phyloP scores from a whole-genome alignment of 2,329 filamentous ascomycete species.

The Aspergillus versicolor region DNA sequence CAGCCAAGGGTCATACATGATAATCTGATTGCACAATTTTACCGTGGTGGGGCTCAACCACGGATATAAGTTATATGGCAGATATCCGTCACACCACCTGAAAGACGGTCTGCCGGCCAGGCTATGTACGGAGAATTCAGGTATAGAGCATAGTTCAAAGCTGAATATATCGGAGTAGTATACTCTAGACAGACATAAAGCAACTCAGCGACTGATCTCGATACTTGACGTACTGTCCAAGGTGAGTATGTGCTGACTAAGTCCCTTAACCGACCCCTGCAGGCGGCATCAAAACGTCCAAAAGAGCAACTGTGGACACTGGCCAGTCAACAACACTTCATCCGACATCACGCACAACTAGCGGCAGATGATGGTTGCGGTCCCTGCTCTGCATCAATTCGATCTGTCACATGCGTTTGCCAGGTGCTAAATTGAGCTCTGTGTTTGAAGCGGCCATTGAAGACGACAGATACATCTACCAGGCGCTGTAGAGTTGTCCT shows the following conservation, averaged over 20 bases:
- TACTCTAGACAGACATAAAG: no score
- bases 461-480: background rate
- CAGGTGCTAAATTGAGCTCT: constrained; percentile 6
- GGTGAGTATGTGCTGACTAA: background rate
- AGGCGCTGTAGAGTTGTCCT: background rate
- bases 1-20: no score
- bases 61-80: no score
- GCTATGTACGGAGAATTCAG: no score
- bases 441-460: constrained; percentile 4
- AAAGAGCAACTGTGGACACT: constrained; percentile 4
- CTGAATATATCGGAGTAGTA: no score
- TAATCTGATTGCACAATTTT: no score
- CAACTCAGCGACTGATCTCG: background rate
- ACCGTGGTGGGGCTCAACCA: no score
- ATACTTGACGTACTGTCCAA: background rate
- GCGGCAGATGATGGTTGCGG: constrained; percentile 6
- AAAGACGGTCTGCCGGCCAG: no score
- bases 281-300: constrained; percentile 17
- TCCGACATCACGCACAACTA: constrained; percentile 7
- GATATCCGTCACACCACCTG: no score
- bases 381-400: background rate
- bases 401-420: constrained; percentile 11
- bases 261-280: background rate
- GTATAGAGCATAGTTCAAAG: no score
- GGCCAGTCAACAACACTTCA: background rate